Conservation (phyloP, 2,329 filamentous ascomycete genomes). For the Aspergillus hiratsukae region DNA sequence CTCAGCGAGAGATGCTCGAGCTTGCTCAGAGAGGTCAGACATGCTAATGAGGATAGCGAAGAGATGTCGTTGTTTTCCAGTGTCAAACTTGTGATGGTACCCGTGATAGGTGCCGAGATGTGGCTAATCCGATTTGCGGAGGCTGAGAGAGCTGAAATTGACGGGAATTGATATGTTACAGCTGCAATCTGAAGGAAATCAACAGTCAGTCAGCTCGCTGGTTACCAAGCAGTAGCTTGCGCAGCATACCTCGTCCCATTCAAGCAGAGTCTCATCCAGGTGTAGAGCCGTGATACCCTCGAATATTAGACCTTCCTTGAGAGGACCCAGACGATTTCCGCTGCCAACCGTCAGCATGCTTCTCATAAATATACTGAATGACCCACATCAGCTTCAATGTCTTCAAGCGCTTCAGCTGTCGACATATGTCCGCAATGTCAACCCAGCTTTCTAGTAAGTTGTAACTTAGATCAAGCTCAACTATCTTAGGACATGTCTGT, state of each 20-base stretch:
- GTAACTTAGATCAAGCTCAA: constrained; percentile 77
- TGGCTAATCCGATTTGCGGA: constrained; percentile 35
- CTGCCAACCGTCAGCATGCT: constrained; percentile 41
- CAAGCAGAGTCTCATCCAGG: constrained; percentile 63
- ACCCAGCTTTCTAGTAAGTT: constrained; percentile 70
- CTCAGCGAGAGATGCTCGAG: constrained; percentile 60
- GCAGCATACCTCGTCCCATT: constrained; percentile 60
- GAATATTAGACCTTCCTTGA: constrained; percentile 42
- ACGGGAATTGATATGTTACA: constrained; percentile 32
- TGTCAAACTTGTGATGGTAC: constrained; percentile 41
- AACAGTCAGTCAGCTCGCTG: constrained; percentile 8
- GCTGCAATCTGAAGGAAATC: constrained; percentile 28
- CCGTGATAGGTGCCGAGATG: constrained; percentile 26
- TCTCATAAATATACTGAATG: not conserved
- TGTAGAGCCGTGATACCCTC: constrained; percentile 55
- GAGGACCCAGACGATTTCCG: constrained; percentile 62
- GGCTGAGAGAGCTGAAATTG: constrained; percentile 29
- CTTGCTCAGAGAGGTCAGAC: constrained; percentile 51
- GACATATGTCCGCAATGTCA: constrained; percentile 67
- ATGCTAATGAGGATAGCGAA: constrained; percentile 36
- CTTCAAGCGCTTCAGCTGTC: constrained; percentile 61
- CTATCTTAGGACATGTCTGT: constrained; percentile 53
- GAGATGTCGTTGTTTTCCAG: constrained; percentile 47
- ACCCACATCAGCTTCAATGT: constrained; percentile 56
- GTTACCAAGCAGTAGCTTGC: not conserved